Evolutionary conservation across 75 land plant species (phyloP).

Genomic region (Cunninghamia lanceolata): DNA sequence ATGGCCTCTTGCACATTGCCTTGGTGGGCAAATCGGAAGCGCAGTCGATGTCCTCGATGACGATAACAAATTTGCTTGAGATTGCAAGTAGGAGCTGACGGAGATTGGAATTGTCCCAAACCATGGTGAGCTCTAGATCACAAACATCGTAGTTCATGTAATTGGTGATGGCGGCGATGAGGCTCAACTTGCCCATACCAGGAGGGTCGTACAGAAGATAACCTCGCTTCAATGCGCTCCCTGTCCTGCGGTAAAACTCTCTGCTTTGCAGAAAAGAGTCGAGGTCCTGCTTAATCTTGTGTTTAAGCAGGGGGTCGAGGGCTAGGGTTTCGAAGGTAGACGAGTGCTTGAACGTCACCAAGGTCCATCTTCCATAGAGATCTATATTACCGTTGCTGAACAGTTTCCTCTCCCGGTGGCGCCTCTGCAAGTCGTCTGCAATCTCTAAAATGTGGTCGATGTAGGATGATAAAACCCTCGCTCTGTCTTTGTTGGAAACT

Average conservation of each 20-base stretch:
- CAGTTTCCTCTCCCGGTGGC: not conserved
- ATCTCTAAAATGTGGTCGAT: conserved; percentile 16
- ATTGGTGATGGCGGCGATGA: conserved; percentile 33
- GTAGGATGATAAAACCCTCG: conserved; percentile 22
- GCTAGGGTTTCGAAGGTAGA: conserved; percentile 27
- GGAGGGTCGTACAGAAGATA: conserved; percentile 39
- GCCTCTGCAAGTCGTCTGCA: conserved; percentile 10
- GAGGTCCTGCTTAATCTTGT: conserved; percentile 17
- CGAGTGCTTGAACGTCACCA: conserved; percentile 28
- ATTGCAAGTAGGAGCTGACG: conserved; percentile 12
- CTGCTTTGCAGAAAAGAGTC: conserved; percentile 10
- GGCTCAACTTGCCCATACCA: conserved; percentile 31
- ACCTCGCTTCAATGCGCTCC: conserved; percentile 33
- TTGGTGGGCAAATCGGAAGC: conserved; percentile 28
- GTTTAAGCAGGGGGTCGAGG: conserved; percentile 18
- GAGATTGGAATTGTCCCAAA: conserved; percentile 16
- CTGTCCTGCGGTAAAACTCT: conserved; percentile 13
- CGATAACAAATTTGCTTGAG: conserved; percentile 42
- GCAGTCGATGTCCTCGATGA: conserved; percentile 82
- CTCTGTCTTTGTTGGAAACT: conserved; percentile 24
- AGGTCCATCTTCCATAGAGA: conserved; percentile 15
- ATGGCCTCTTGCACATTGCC: conserved; percentile 5
- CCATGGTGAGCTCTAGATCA: conserved; percentile 31
- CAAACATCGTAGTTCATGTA: conserved; percentile 23
- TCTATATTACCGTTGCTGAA: conserved; percentile 12